Base-by-base conservation (phyloP, 345 rosid genomes). In the Syzygium jambos region DNA sequence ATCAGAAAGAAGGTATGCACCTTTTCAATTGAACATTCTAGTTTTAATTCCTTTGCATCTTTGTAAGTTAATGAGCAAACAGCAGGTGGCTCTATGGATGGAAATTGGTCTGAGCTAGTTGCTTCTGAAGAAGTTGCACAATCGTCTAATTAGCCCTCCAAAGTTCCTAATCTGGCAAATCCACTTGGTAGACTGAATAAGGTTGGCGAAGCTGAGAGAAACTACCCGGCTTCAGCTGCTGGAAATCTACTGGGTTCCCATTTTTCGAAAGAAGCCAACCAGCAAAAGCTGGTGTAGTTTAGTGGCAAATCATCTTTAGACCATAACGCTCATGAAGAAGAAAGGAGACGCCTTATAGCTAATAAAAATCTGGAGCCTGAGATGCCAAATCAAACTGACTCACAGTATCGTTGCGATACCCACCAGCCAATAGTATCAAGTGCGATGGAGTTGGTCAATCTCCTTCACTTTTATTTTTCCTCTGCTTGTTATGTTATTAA, bases 1-100 rank as follows among this genome's bases (percentile, higher is more conserved):
- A 93, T 87, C 92, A 95, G 4, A 94, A 92, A 92, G 99, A 96
- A 91, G 98, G 99, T 95, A 90, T 88, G 54, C 41, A 38, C 29
- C 15, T 78, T 59, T 87, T 88, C 68, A 21, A 22, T 34, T 85
- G 59, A 55, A 88, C 85, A 83, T 86, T 65, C 57, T 52, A 49
- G 38, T 85, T 16, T 54, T 52, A n/a, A 73, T 73, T 7, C 49
- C 14, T 56, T 85, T 25, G 52, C 65, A 25, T 30, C 52, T 54
- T 78, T 25, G 29, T n/a, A 73, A 43, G 78, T 54, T 88, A 51
- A 54, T 46, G 41, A 56, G 78, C 77, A 56, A 87, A 53, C 8
- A 85, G 51, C 57, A 88, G 87, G 87, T 77, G 85, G 61, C 46
- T n/a, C 78, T 85, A 11, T 49, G 52, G 78, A 82, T 56, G 85